These are phyloP conservation scores for Kwoniella dejecticola DNA, from an alignment of 768 basidiomycete species.

Conservation along the genomic window DNA sequence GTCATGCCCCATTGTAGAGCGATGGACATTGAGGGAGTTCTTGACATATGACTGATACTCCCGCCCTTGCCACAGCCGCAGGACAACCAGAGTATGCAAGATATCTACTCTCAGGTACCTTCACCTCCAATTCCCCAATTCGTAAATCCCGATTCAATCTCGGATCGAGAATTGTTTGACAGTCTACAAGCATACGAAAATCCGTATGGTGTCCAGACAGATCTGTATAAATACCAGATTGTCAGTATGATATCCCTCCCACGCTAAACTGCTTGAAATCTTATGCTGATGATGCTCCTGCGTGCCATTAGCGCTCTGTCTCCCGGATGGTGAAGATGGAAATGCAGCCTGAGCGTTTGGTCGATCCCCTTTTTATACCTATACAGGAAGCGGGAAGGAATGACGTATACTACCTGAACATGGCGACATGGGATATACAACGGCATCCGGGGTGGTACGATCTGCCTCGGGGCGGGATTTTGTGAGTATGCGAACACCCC, in stretches of 20 bases:
- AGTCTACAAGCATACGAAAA: constrained; percentile 22
- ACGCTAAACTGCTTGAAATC: no score
- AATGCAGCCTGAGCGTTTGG: constrained; percentile 26
- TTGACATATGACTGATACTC: background rate
- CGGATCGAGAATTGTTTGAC: constrained; percentile 25
- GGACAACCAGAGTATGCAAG: constrained; percentile 27
- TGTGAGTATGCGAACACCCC: constrained; percentile 34
- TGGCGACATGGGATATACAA: constrained; percentile 40
- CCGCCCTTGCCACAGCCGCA: constrained; percentile 2
- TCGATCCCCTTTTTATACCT: constrained; percentile 38
- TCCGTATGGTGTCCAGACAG: constrained; percentile 27
- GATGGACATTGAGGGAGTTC: background rate
- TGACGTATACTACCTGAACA: constrained; percentile 35
- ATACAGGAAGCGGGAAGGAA: constrained; percentile 35
- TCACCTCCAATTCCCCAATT: constrained; percentile 28
- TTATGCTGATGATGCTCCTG: no score
- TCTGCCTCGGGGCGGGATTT: constrained; percentile 46
- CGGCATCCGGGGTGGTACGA: constrained; percentile 43
- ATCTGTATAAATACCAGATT: constrained; percentile 36
- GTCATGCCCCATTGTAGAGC: no score
- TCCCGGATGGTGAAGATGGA: constrained; percentile 45
- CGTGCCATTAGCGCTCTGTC: constrained; percentile 46
- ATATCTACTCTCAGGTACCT: constrained; percentile 38
- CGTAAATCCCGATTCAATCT: background rate
- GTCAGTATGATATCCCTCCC: constrained; percentile 30